Conservation (phyloP, 2,329 filamentous ascomycete species). For the Meredithiella fracta region DNA sequence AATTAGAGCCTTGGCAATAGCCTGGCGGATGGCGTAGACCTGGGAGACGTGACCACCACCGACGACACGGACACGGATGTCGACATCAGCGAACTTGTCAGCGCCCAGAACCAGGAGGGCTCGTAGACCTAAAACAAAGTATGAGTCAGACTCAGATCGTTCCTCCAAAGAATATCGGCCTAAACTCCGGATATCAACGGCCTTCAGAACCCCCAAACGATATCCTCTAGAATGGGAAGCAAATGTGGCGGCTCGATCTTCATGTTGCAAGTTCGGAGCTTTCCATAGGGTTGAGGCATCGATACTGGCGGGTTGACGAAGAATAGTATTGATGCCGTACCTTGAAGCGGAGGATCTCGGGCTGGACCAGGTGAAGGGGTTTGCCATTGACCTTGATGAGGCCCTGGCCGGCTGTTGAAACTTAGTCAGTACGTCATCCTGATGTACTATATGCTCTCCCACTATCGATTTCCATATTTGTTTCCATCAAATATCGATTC, state of each 20-base stretch:
- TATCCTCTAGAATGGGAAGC: no score
- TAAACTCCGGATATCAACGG: background rate
- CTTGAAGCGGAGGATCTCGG: constrained; percentile 97
- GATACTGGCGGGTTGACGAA: background rate
- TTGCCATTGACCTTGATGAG: constrained; percentile 98
- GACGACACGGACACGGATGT: constrained; percentile 90
- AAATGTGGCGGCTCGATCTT: no score
- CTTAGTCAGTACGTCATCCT: constrained; percentile 10
- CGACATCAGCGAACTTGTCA: constrained; percentile 92
- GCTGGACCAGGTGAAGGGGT: constrained; percentile 84
- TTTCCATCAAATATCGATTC: constrained; percentile 4
- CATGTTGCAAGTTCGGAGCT: background rate
- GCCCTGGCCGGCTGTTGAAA: constrained; percentile 35
- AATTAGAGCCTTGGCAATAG: constrained; percentile 66
- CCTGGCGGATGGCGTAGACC: constrained; percentile 96
- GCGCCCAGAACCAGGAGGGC: constrained; percentile 92
- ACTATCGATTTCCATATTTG: background rate
- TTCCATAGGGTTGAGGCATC: background rate
- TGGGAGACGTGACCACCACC: constrained; percentile 97
- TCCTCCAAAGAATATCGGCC: background rate
- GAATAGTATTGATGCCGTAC: constrained; percentile 29
- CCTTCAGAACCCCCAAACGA: no score
- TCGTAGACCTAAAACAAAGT: constrained; percentile 65
- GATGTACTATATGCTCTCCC: background rate
- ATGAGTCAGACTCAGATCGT: background rate